Conservation (phyloP, 495 filamentous ascomycete species). For the Daldinia concentrica region DNA sequence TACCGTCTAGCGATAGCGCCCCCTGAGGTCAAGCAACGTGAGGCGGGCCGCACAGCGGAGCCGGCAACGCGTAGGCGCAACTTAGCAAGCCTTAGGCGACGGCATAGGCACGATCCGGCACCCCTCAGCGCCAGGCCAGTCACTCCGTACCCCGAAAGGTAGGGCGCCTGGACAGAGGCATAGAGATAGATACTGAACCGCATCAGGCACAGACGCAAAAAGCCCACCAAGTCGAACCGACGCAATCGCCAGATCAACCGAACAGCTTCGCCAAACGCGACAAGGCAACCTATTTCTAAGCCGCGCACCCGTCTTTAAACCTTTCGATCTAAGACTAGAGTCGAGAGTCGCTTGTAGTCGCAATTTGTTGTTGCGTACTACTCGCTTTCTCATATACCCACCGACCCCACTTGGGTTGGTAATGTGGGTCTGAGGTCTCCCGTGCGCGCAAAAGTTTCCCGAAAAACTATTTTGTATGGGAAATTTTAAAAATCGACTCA, state of each 20-base stretch:
- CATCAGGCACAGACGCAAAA: neutral
- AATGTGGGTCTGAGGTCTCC: neutral
- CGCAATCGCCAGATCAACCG: neutral
- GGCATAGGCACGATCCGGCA: too few relatives aligned
- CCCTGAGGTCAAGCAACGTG: neutral
- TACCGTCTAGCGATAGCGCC: neutral
- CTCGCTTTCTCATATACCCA: conserved; percentile 20
- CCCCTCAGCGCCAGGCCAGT: too few relatives aligned
- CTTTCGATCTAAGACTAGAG: neutral
- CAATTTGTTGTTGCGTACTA: neutral
- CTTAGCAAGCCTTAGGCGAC: too few relatives aligned
- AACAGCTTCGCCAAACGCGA: neutral
- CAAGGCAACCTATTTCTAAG: conserved; percentile 2
- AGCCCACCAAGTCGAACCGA: neutral
- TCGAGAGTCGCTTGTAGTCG: neutral
- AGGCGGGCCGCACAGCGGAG: neutral
- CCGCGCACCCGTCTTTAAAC: neutral
- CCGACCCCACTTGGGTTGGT: neutral
- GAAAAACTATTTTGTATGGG: conserved; percentile 12
- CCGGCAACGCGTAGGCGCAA: too few relatives aligned
- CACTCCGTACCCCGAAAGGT: too few relatives aligned
- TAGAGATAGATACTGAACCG: neutral
- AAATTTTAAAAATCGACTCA: conserved; percentile 9
- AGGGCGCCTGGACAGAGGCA: too few relatives aligned
- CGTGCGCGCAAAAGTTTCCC: conserved; percentile 9